Evolutionary conservation across 495 filamentous ascomycete species (phyloP).

Genomic region (Tuber aestivum): DNA sequence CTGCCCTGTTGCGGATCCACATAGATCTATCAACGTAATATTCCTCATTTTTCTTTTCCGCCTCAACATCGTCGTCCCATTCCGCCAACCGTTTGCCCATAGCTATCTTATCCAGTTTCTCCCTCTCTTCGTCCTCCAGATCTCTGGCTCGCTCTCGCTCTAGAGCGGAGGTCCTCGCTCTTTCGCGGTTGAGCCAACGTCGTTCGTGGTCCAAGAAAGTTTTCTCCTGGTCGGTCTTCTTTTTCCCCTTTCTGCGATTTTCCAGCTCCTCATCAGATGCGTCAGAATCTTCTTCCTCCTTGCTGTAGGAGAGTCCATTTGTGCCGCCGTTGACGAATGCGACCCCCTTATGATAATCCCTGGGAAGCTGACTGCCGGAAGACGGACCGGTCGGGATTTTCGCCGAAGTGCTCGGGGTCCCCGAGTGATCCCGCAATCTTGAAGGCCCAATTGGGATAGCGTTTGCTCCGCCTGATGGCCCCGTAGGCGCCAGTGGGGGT

Average conservation of each 20-base stretch:
- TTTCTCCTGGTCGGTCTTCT: slow-evolving; percentile 69
- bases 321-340: slow-evolving; percentile 79
- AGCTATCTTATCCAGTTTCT: slow-evolving; percentile 58
- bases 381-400: slow-evolving; percentile 59
- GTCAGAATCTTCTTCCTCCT: slow-evolving; percentile 81
- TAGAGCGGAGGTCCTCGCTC: slow-evolving; percentile 71
- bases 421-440: slow-evolving; percentile 33
- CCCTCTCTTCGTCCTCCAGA: slow-evolving; percentile 57
- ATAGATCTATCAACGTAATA: slow-evolving; percentile 80
- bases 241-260: slow-evolving; percentile 62
- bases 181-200: slow-evolving; percentile 83
- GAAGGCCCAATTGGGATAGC: slow-evolving; percentile 77
- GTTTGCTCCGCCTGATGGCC: slow-evolving; percentile 68
- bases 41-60: slow-evolving; percentile 61
- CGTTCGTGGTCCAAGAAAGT: slow-evolving; percentile 78
- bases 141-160: slow-evolving; percentile 76
- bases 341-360: slow-evolving; percentile 75
- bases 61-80: slow-evolving; percentile 87
- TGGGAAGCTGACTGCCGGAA: slow-evolving; percentile 63
- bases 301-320: slow-evolving; percentile 54
- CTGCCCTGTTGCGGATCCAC: slow-evolving; percentile 76
- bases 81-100: slow-evolving; percentile 66
- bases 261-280: slow-evolving; percentile 84
- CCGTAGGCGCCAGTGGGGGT: slow-evolving; percentile 55
- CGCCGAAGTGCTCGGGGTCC: slow-evolving; percentile 19